A percentile compares a stretch with the other conserved stretches of the same genome.
These are phyloP conservation scores for Dalechampia spathulata DNA, from an alignment of 441 rosid species.

Conservation along the genomic window DNA sequence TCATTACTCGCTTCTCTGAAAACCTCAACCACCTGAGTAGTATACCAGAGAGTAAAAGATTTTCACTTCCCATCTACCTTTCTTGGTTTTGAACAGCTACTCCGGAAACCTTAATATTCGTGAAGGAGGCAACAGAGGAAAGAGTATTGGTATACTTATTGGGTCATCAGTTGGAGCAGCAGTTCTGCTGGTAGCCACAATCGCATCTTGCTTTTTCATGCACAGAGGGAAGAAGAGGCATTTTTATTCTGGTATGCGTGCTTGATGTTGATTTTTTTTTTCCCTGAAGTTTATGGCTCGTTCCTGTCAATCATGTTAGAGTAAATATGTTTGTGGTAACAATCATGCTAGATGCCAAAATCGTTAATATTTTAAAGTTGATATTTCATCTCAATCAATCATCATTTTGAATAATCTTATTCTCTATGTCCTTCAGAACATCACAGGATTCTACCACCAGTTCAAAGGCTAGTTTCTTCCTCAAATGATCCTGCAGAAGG, in stretches of 20 bases:
- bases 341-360: too few relatives aligned
- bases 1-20: too few relatives aligned
- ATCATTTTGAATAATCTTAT: constrained; percentile 13
- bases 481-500: constrained; percentile 62
- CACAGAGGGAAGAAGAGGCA: constrained; percentile 45
- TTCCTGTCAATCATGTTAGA: background rate
- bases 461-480: constrained; percentile 47
- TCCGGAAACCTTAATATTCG: constrained; percentile 60
- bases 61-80: too few relatives aligned
- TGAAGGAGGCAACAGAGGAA: constrained; percentile 32
- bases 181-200: constrained; percentile 52
- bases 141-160: constrained; percentile 34
- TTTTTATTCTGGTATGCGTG: constrained; percentile 32
- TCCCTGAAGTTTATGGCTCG: constrained; percentile 5
- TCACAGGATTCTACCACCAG: constrained; percentile 29
- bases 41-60: too few relatives aligned
- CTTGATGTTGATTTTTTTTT: constrained; percentile 11
- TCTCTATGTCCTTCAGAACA: constrained; percentile 28
- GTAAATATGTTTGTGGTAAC: too few relatives aligned
- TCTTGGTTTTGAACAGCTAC: constrained; percentile 34
- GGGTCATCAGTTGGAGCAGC: constrained; percentile 76
- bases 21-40: background rate
- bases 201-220: constrained; percentile 48
- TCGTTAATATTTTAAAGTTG: too few relatives aligned
- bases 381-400: background rate